Evolutionary conservation across 2,329 filamentous ascomycete genomes (phyloP).

Genomic region (Cryphonectria parasitica): DNA sequence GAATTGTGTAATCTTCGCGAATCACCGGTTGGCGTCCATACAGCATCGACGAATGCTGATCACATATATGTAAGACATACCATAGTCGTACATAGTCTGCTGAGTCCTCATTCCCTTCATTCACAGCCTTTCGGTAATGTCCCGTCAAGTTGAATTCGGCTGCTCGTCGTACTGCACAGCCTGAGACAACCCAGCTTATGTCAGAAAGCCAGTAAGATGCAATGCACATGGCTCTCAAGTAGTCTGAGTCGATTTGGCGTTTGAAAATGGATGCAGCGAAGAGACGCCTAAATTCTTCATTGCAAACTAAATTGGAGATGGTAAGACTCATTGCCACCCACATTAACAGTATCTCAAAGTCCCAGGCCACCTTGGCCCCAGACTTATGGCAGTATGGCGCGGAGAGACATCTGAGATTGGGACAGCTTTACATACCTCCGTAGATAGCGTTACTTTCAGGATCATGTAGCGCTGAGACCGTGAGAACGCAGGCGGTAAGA

Average conservation of each 20-base stretch:
- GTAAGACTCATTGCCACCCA: background rate
- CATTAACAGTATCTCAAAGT: background rate
- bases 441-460: background rate
- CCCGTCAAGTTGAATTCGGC: background rate
- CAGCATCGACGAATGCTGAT: conserved; percentile 64
- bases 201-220: conserved; percentile 25
- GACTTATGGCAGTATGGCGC: too few species aligned
- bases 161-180: conserved; percentile 20
- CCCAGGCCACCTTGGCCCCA: background rate
- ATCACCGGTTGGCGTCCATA: conserved; percentile 64
- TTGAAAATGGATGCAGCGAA: background rate
- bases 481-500: background rate
- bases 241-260: conserved; percentile 19
- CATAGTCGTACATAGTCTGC: conserved; percentile 62
- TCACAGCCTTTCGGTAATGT: background rate
- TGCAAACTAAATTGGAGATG: background rate
- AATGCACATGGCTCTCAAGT: conserved; percentile 23
- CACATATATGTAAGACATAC: conserved; percentile 65
- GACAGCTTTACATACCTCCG: background rate
- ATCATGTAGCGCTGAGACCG: background rate
- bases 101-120: conserved; percentile 42
- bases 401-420: background rate
- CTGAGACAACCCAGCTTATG: conserved; percentile 23
- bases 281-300: background rate
- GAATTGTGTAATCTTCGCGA: conserved; percentile 35